Evolutionary conservation across 2,329 filamentous ascomycete genomes (phyloP).

Genomic region (Fusarium robinianum): DNA sequence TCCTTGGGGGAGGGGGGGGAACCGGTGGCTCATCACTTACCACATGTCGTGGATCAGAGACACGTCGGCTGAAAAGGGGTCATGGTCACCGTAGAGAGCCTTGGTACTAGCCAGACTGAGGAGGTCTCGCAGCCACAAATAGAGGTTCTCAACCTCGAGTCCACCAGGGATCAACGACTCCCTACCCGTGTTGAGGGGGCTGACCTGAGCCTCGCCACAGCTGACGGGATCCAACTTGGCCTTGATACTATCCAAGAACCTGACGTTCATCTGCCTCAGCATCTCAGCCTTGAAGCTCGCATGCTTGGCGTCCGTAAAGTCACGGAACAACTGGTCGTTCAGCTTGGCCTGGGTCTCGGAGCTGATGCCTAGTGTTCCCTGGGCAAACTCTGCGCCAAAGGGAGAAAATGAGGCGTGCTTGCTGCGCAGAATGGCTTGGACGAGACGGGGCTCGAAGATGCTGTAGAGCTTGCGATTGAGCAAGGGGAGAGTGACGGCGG

Average conservation of each 20-base stretch:
- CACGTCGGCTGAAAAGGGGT: constrained; percentile 44
- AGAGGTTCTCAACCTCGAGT: constrained; percentile 44
- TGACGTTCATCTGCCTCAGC: constrained; percentile 39
- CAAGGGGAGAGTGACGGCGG: constrained; percentile 51
- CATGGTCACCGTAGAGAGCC: constrained; percentile 49
- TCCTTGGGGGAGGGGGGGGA: too few species aligned
- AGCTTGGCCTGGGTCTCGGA: constrained; percentile 36
- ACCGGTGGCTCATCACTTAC: constrained; percentile 18
- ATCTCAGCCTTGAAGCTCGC: constrained; percentile 40
- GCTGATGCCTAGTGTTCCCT: constrained; percentile 45
- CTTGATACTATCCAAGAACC: constrained; percentile 20
- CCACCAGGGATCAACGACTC: constrained; percentile 20
- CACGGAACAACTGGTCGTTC: constrained; percentile 14
- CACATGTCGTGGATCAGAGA: constrained; percentile 26
- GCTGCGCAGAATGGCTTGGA: constrained; percentile 45
- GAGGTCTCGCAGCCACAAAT: constrained; percentile 43
- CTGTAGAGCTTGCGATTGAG: constrained; percentile 50
- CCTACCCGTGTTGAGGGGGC: constrained; percentile 13
- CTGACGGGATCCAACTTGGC: constrained; percentile 21
- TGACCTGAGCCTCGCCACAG: neutral
- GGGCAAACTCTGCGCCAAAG: constrained; percentile 45
- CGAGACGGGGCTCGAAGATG: constrained; percentile 47
- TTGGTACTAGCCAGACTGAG: constrained; percentile 46
- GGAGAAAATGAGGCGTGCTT: constrained; percentile 50
- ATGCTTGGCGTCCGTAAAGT: constrained; percentile 41